Percentiles rank a stretch among this genome's conserved stretches.
These are phyloP conservation scores for Saccharum spontaneum DNA, from an alignment of 176 grass and related monocot species.

Conservation along the genomic window DNA sequence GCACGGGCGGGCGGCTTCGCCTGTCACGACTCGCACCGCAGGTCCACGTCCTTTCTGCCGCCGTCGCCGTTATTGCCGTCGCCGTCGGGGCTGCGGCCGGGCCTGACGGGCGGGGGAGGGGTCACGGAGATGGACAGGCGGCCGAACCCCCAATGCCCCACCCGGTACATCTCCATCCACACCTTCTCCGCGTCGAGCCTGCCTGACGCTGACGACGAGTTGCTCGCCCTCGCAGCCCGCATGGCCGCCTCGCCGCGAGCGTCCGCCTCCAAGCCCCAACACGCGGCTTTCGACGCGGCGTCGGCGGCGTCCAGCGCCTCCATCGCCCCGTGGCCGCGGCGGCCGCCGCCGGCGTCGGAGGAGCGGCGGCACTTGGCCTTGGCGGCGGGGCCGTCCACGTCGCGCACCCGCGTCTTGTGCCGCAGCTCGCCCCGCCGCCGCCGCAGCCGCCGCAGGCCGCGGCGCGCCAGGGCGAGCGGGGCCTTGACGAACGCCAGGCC, in stretches of 20 bases:
- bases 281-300: background rate
- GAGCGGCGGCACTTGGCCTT: constrained; percentile 1
- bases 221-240: constrained; percentile 17
- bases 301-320: background rate
- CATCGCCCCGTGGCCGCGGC: background rate
- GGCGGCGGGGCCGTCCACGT: constrained; percentile 16
- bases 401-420: constrained; percentile 54
- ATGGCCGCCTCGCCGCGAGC: background rate
- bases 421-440: constrained; percentile 30
- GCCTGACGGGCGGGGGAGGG: background rate
- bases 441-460: constrained; percentile 47
- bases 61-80: background rate
- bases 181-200: constrained; percentile 46
- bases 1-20: background rate
- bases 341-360: background rate
- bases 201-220: constrained; percentile 9
- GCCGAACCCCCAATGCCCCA: constrained; percentile 88
- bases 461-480: constrained; percentile 50
- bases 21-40: constrained; percentile 26
- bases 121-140: constrained; percentile 76
- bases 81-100: constrained; percentile 14
- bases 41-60: constrained; percentile 4
- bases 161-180: constrained; percentile 77
- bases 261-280: background rate
- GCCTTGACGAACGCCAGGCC: constrained; percentile 62